Percentiles rank a stretch among this genome's conserved stretches.
phyloP scores from a whole-genome alignment of 2,329 filamentous ascomycete genomes.

The Remersonia thermophila region DNA sequence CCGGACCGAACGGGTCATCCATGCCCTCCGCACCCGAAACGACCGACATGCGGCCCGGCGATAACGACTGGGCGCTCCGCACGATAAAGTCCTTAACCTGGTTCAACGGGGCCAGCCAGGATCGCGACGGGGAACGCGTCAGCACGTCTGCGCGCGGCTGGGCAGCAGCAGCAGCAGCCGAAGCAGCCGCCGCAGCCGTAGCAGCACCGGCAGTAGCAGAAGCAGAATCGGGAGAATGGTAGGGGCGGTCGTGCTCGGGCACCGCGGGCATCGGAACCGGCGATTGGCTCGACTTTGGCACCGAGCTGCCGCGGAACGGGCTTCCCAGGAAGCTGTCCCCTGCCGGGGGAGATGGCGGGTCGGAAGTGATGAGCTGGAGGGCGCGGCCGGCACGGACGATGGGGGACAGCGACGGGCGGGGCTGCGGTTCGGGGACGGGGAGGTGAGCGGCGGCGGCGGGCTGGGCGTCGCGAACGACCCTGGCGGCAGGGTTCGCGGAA shows the following conservation, averaged over 20 bases:
- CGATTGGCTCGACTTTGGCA: constrained; percentile 21
- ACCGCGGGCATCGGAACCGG: constrained; percentile 16
- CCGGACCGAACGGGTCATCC: constrained; percentile 18
- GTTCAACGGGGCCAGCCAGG: constrained; percentile 22
- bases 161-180: constrained; percentile 7
- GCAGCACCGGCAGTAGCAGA: no score
- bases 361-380: constrained; percentile 46
- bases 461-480: constrained; percentile 9
- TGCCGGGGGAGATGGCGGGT: constrained; percentile 42
- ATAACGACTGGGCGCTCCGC: constrained; percentile 20
- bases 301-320: constrained; percentile 35
- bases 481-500: constrained; percentile 6
- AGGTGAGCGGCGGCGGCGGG: constrained; percentile 13
- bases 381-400: constrained; percentile 46
- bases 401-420: constrained; percentile 39
- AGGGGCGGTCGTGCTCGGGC: no score
- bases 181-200: constrained; percentile 1
- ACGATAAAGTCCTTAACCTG: constrained; percentile 22
- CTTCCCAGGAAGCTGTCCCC: constrained; percentile 41
- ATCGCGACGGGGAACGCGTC: constrained; percentile 9
- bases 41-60: constrained; percentile 15
- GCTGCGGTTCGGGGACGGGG: constrained; percentile 18
- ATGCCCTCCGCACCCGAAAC: constrained; percentile 7
- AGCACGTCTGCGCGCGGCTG: background rate
- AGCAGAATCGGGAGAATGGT: no score